Conservation (phyloP, 805 yeast genomes). For the Metschnikowia rubicola region DNA sequence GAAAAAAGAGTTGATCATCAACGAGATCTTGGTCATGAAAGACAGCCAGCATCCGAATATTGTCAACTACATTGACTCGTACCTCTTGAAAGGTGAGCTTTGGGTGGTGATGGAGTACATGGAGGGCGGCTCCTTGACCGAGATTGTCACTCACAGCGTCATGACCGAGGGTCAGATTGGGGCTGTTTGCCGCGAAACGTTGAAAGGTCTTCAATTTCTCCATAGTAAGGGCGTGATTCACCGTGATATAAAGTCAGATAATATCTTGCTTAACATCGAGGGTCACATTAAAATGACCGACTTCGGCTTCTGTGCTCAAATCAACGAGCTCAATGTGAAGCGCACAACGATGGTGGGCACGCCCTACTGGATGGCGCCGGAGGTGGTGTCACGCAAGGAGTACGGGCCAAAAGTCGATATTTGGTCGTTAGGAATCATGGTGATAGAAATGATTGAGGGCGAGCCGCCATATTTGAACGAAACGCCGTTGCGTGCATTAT, state of each 20-base stretch:
- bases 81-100: slow-evolving; percentile 64
- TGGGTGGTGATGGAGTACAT: slow-evolving; percentile 99
- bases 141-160: slow-evolving; percentile 84
- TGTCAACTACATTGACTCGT: slow-evolving; percentile 20
- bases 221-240: slow-evolving; percentile 93
- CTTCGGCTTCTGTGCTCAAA: slow-evolving; percentile 94
- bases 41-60: slow-evolving; percentile 20
- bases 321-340: slow-evolving; percentile 71
- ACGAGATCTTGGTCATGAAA: slow-evolving; percentile 22
- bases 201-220: slow-evolving; percentile 79
- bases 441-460: slow-evolving; percentile 97
- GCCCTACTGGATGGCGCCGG: slow-evolving; percentile 99
- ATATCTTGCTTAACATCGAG: slow-evolving; percentile 72
- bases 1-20: slow-evolving; percentile 84
- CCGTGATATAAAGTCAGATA: slow-evolving; percentile 94
- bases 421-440: slow-evolving; percentile 98
- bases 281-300: slow-evolving; percentile 95
- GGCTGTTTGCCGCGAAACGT: slow-evolving; percentile 88
- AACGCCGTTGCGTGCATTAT: slow-evolving; percentile 89
- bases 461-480: slow-evolving; percentile 98
- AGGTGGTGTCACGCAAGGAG: slow-evolving; percentile 90
- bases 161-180: slow-evolving; percentile 95
- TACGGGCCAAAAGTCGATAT: slow-evolving; percentile 96
- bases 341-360: slow-evolving; percentile 99
- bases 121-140: slow-evolving; percentile 98